These are phyloP conservation scores for Penicillium soppii DNA, from an alignment of 495 filamentous ascomycete genomes.

Conservation along the genomic window DNA sequence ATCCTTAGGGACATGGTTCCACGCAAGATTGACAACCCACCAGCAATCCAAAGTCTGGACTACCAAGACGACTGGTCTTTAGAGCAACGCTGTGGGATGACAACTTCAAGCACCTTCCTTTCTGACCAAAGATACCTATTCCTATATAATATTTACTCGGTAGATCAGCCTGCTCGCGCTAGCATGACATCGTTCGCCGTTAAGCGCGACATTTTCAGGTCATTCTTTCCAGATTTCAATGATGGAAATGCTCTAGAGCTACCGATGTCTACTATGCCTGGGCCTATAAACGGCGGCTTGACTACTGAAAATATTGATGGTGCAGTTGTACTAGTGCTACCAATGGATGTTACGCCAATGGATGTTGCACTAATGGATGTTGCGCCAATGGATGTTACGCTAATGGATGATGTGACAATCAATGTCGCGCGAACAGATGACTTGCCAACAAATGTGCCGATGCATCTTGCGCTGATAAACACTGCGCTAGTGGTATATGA, in stretches of 20 bases:
- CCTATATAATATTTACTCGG: constrained; percentile 20
- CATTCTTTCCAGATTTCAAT: constrained; percentile 12
- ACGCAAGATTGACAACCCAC: background rate
- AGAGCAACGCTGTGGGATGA: constrained; percentile 17
- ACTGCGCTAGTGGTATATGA: too few relatives aligned
- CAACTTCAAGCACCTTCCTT: constrained; percentile 8
- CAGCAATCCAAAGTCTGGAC: background rate
- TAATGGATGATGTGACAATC: too few relatives aligned
- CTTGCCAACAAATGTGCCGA: too few relatives aligned
- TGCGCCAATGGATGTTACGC: too few relatives aligned
- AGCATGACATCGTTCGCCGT: constrained; percentile 15
- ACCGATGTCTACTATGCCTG: too few relatives aligned
- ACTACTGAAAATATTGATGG: too few relatives aligned
- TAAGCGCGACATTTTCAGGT: constrained; percentile 17
- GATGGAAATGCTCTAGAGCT: background rate
- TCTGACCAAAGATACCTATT: constrained; percentile 21
- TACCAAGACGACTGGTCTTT: background rate
- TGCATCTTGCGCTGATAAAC: too few relatives aligned
- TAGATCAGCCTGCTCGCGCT: constrained; percentile 4
- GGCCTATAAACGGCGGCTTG: background rate
- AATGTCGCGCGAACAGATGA: too few relatives aligned
- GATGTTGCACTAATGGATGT: too few relatives aligned
- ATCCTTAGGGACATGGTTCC: background rate
- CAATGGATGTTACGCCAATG: too few relatives aligned
- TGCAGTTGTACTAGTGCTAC: too few relatives aligned